phyloP scores from a whole-genome alignment of 768 basidiomycete genomes.

The Lyophyllum atratum region DNA sequence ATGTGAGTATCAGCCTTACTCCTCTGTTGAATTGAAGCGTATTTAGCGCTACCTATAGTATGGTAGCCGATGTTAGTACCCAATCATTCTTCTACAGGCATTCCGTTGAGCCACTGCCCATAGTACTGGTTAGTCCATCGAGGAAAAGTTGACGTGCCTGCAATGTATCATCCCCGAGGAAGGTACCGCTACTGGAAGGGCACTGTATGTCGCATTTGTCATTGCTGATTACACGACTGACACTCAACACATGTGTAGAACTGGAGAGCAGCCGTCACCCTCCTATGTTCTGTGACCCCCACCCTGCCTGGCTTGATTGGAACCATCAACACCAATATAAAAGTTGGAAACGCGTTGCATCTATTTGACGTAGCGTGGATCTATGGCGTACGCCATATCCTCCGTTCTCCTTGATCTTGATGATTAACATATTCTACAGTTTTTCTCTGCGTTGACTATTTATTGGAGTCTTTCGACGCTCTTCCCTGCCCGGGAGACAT shows the following conservation, averaged over 20 bases:
- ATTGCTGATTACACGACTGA: neutral
- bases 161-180: slow-evolving; percentile 81
- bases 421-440: slow-evolving; percentile 25
- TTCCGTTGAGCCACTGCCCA: too few relatives aligned
- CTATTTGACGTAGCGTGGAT: slow-evolving; percentile 78
- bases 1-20: slow-evolving; percentile 46
- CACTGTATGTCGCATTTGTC: slow-evolving; percentile 48
- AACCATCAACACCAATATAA: slow-evolving; percentile 66
- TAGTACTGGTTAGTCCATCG: slow-evolving; percentile 81
- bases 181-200: slow-evolving; percentile 79
- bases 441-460: slow-evolving; percentile 34
- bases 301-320: slow-evolving; percentile 77
- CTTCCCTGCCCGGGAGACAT: slow-evolving; percentile 46
- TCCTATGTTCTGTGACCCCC: slow-evolving; percentile 69
- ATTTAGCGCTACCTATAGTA: slow-evolving; percentile 28
- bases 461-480: slow-evolving; percentile 38
- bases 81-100: too few relatives aligned
- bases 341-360: slow-evolving; percentile 56
- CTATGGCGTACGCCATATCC: slow-evolving; percentile 58
- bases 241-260: slow-evolving; percentile 50
- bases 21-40: neutral
- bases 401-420: neutral
- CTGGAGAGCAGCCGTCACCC: slow-evolving; percentile 74
- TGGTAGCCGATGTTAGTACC: slow-evolving; percentile 46
- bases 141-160: slow-evolving; percentile 75